Conservation (phyloP, 345 rosid genomes). For the Angophora floribunda region DNA sequence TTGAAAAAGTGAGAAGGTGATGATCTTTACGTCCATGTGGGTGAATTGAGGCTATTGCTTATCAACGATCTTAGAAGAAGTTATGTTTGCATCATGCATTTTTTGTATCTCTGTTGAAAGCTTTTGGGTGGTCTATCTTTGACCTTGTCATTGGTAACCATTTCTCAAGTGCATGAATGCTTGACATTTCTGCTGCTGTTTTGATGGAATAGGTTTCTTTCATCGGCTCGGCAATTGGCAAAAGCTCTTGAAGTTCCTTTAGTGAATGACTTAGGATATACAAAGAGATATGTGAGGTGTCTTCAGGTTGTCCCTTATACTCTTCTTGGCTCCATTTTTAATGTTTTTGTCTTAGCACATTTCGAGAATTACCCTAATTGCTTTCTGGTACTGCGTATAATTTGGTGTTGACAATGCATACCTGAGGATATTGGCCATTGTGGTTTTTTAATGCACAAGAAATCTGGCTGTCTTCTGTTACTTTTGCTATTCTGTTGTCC, state of each 20-base stretch:
- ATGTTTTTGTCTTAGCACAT: neutral
- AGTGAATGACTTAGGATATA: slow-evolving; percentile 97
- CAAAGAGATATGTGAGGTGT: slow-evolving; percentile 96
- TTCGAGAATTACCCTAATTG: neutral
- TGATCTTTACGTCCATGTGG: neutral
- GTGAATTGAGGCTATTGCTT: neutral
- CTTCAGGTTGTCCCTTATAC: slow-evolving; percentile 57
- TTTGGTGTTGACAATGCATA: neutral
- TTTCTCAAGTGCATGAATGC: neutral
- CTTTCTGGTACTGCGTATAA: neutral
- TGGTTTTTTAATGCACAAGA: neutral
- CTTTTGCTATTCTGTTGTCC: neutral
- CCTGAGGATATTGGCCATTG: neutral
- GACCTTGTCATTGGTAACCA: neutral
- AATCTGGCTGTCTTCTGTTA: neutral
- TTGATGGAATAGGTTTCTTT: slow-evolving; percentile 56
- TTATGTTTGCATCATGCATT: neutral
- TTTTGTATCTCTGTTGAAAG: neutral
- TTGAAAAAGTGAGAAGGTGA: neutral
- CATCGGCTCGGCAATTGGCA: slow-evolving; percentile 96
- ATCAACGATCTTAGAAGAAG: neutral
- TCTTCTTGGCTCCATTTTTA: neutral
- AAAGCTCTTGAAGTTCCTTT: slow-evolving; percentile 96
- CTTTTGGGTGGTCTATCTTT: neutral
- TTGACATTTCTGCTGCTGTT: neutral